Conservation (phyloP, 1,284 basidiomycete species). For the Austroboletus rostrupii region DNA sequence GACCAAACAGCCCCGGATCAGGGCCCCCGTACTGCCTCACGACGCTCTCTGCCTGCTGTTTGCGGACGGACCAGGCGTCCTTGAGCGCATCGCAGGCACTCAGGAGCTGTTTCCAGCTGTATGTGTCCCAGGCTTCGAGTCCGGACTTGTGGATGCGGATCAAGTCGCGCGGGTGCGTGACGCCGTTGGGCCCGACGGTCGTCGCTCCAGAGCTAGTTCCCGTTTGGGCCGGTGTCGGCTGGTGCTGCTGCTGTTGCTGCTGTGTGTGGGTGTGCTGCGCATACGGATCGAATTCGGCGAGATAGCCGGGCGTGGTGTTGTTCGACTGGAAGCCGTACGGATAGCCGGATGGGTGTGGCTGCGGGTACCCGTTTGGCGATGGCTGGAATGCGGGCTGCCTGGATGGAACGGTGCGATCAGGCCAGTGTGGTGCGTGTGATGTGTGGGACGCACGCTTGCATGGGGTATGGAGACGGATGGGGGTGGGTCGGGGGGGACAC, state of each 20-base stretch:
- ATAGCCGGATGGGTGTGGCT: constrained; percentile 22
- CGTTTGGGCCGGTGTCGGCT: too few species aligned
- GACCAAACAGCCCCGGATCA: constrained; percentile 24
- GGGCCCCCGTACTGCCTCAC: constrained; percentile 38
- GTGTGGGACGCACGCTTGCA: too few species aligned
- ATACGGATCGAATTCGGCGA: constrained; percentile 57
- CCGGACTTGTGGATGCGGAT: constrained; percentile 51
- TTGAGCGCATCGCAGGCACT: constrained; percentile 49
- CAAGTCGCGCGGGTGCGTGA: constrained; percentile 51
- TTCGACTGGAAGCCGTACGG: constrained; percentile 19
- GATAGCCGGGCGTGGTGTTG: constrained; percentile 37
- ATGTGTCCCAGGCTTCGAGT: constrained; percentile 55
- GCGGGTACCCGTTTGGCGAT: neutral
- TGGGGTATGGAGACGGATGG: too few species aligned
- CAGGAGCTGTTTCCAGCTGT: constrained; percentile 57
- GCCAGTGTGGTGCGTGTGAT: too few species aligned
- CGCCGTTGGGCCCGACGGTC: constrained; percentile 25
- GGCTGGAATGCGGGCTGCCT: neutral
- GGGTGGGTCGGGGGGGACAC: too few species aligned
- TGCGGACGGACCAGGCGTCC: constrained; percentile 47
- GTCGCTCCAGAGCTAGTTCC: too few species aligned
- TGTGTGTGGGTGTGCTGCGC: constrained; percentile 12
- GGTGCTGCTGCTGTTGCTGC: neutral
- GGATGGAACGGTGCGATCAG: too few species aligned
- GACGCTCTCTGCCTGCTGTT: constrained; percentile 41